Percentiles rank a stretch among this genome's conserved stretches.
Evolutionary conservation across 371 early-diverging fungal genomes (phyloP).

Genomic region (Mortierella sp.): DNA sequence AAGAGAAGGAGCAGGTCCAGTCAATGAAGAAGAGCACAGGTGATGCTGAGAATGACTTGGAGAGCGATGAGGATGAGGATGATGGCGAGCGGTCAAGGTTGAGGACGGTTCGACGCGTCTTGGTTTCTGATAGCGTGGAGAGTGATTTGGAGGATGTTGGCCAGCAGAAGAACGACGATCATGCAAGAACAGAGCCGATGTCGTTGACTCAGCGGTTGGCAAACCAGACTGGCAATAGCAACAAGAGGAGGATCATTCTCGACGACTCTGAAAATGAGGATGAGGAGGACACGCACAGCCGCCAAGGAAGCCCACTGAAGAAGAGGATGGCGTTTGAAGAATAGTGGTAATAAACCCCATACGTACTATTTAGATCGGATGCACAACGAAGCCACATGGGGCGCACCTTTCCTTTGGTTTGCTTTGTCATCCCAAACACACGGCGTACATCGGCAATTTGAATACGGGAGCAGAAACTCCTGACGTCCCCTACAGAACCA

Average conservation of each 20-base stretch:
- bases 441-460: no score
- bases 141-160: conserved; percentile 8
- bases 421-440: no score
- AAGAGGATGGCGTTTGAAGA: conserved; percentile 32
- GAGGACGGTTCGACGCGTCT: no score
- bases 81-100: no score
- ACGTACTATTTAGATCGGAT: no score
- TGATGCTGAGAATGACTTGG: conserved; percentile 16
- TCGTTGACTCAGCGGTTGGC: conserved; percentile 21
- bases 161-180: conserved; percentile 8
- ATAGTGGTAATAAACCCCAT: no score
- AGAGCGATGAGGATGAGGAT: conserved; percentile 7
- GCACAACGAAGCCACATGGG: no score
- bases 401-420: no score
- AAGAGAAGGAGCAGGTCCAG: not conserved
- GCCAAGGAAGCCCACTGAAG: conserved; percentile 17
- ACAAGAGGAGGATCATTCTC: conserved; percentile 36
- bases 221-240: conserved; percentile 2
- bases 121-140: not conserved
- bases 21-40: conserved; percentile 3
- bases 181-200: conserved; percentile 13
- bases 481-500: no score
- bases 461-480: no score
- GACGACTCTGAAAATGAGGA: conserved; percentile 47
- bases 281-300: conserved; percentile 3